Evolutionary conservation across 768 basidiomycete species (phyloP).

Genomic region (Phylloporus rhodoxanthus): DNA sequence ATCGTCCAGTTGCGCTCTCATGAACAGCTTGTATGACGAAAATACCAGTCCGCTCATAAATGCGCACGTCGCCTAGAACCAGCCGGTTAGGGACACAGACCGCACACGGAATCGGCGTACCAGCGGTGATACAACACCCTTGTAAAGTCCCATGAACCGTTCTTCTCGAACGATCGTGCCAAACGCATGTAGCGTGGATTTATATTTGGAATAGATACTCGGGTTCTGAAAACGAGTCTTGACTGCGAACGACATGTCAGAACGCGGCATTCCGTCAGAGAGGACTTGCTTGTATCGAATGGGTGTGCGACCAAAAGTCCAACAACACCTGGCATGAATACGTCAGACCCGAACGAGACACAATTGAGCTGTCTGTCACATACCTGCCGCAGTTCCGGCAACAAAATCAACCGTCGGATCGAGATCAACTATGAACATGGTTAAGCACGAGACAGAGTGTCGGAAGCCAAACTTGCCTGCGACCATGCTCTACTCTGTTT

Average conservation of each 20-base stretch:
- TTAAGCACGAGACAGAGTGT: constrained; percentile 3
- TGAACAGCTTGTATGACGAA: constrained; percentile 74
- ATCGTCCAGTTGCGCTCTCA: constrained; percentile 55
- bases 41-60: constrained; percentile 85
- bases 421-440: constrained; percentile 27
- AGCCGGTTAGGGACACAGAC: background rate
- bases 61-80: constrained; percentile 55
- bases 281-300: constrained; percentile 57
- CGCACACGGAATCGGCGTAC: constrained; percentile 36
- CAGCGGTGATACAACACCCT: constrained; percentile 76
- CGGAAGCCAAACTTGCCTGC: constrained; percentile 11
- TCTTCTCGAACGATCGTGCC: constrained; percentile 67
- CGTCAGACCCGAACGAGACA: background rate
- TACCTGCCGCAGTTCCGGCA: constrained; percentile 68
- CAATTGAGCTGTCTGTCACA: too few species aligned
- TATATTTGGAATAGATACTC: constrained; percentile 48
- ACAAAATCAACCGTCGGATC: constrained; percentile 70
- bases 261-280: background rate
- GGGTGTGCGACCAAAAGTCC: constrained; percentile 70
- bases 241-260: constrained; percentile 36
- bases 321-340: constrained; percentile 42
- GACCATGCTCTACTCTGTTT: constrained; percentile 12
- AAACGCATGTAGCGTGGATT: constrained; percentile 60
- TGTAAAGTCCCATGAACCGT: constrained; percentile 60
- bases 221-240: constrained; percentile 80